Evolutionary conservation across 371 early-diverging fungal genomes (phyloP).

Genomic region (Mortierella sp.): DNA sequence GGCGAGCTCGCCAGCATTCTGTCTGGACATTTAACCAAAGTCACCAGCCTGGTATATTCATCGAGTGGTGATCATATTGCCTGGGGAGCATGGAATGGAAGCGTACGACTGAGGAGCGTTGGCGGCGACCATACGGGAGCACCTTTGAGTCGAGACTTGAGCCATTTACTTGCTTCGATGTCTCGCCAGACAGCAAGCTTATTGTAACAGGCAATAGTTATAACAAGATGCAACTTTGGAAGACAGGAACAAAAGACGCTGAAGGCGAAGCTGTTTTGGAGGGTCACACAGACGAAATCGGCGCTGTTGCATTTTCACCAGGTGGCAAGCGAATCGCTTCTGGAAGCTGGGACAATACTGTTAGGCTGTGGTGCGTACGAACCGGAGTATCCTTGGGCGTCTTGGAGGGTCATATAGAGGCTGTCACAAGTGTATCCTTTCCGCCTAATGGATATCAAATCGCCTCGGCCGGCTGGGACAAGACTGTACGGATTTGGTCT

Average conservation of each 20-base stretch:
- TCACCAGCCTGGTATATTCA: background rate
- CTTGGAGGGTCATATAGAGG: background rate
- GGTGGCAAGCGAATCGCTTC: background rate
- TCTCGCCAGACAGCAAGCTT: background rate
- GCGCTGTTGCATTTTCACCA: background rate
- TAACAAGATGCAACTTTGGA: no score
- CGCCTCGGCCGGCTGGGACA: conserved; percentile 14
- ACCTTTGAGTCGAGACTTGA: no score
- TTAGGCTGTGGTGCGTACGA: background rate
- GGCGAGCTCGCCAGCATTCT: background rate
- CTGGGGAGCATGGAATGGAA: background rate
- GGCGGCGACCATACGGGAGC: no score
- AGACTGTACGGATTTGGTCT: conserved; percentile 14
- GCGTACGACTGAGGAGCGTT: conserved; percentile 15
- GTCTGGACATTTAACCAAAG: background rate
- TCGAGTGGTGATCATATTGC: conserved; percentile 2
- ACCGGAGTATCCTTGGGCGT: background rate
- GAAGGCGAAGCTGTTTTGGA: background rate
- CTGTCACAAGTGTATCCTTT: background rate
- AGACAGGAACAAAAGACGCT: background rate
- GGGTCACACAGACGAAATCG: background rate
- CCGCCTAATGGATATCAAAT: conserved; percentile 7
- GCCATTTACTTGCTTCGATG: background rate
- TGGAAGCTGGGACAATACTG: background rate
- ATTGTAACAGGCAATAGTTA: background rate